These are phyloP conservation scores for Fraxinus pennsylvanica DNA, from an alignment of 257 asterid genomes.

Conservation along the genomic window DNA sequence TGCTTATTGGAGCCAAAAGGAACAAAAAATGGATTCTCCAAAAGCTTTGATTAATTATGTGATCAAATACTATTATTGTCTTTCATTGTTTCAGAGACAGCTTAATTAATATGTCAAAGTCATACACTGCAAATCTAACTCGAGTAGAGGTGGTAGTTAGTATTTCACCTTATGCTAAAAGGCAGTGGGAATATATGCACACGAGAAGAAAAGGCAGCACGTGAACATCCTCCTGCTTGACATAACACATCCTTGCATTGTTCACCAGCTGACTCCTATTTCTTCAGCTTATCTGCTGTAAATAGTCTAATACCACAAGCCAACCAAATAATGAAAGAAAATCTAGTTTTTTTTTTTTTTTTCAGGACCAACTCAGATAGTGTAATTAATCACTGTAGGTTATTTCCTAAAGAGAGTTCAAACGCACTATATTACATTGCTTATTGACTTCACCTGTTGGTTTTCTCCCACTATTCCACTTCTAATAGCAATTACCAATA, in stretches of 20 bases:
- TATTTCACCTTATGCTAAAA: not conserved
- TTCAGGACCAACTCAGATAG: not conserved
- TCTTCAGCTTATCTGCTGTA: not conserved
- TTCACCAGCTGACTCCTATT: not conserved
- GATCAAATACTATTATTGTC: not conserved
- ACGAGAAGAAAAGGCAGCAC: not conserved
- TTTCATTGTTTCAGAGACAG: not conserved
- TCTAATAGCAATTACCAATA: not conserved
- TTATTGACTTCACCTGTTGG: not conserved
- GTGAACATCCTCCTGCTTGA: not conserved
- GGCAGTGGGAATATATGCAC: not conserved
- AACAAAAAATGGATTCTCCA: not conserved
- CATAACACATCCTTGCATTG: not conserved
- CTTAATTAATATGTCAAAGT: not conserved
- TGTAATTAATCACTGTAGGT: not conserved
- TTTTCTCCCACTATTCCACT: not conserved
- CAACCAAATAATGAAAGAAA: not conserved
- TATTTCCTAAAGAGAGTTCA: not conserved
- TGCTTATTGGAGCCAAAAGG: not conserved
- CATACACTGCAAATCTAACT: not conserved
- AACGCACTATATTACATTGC: not conserved
- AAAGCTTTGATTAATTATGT: not conserved
- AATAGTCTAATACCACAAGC: not conserved
- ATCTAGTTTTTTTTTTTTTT: no score
- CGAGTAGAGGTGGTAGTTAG: not conserved